Conservation (phyloP, 2,329 filamentous ascomycete genomes). For the Ascochyta fabae region DNA sequence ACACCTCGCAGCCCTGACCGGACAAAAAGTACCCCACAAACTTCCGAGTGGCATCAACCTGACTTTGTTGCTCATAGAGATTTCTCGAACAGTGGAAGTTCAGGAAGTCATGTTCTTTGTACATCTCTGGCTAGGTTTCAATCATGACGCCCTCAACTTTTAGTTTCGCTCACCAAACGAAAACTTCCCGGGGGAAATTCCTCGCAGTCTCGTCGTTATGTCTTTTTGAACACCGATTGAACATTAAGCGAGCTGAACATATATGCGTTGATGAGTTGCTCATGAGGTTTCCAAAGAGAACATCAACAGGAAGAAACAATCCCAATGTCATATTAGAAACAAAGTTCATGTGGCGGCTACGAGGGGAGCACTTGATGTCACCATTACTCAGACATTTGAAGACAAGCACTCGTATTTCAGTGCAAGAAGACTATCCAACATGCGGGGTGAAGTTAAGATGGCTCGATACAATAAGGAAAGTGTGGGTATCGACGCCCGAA, state of each 20-base stretch:
- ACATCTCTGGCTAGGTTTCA: neutral
- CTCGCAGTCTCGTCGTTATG: neutral
- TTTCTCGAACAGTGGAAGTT: neutral
- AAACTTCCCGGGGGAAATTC: neutral
- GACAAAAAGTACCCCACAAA: neutral
- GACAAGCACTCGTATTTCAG: neutral
- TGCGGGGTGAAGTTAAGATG: too few relatives aligned
- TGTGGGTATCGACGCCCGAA: neutral
- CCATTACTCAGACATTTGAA: neutral
- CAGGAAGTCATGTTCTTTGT: neutral
- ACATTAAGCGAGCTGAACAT: too few relatives aligned
- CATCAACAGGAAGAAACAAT: neutral
- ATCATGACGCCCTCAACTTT: neutral
- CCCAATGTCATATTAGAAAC: neutral
- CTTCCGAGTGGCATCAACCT: neutral
- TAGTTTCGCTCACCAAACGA: neutral
- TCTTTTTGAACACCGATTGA: too few relatives aligned
- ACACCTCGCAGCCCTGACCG: too few relatives aligned
- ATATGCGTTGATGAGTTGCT: too few relatives aligned
- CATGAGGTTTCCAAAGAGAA: too few relatives aligned
- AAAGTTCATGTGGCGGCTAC: neutral
- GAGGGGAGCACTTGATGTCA: neutral
- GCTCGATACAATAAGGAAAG: neutral
- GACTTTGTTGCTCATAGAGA: neutral
- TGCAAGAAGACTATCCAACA: neutral